Evolutionary conservation across 441 rosid species (phyloP).

Genomic region (Populus trichocarpa): DNA sequence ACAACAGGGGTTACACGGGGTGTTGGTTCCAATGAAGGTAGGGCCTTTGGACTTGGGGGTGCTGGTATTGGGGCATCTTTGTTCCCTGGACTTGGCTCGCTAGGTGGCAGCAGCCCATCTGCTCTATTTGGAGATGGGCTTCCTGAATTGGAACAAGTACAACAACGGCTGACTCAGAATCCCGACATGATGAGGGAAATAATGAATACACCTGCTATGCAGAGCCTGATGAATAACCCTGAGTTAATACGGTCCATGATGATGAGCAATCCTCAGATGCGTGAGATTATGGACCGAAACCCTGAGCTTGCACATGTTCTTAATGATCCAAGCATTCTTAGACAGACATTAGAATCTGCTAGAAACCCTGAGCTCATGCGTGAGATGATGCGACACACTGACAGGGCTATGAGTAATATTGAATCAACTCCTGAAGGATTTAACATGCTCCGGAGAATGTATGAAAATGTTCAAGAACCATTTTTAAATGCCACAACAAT

Average conservation of each 20-base stretch:
- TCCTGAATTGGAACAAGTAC: slow-evolving; percentile 73
- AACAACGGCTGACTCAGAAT: slow-evolving; percentile 73
- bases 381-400: slow-evolving; percentile 68
- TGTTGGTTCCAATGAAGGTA: slow-evolving; percentile 53
- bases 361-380: slow-evolving; percentile 76
- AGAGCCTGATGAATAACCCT: slow-evolving; percentile 59
- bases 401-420: slow-evolving; percentile 73
- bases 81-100: slow-evolving; percentile 57
- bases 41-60: slow-evolving; percentile 40
- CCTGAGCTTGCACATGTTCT: slow-evolving; percentile 68
- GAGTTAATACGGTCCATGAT: slow-evolving; percentile 53
- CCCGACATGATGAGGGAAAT: slow-evolving; percentile 77
- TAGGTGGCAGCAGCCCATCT: slow-evolving; percentile 33
- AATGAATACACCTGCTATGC: slow-evolving; percentile 73
- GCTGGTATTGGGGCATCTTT: slow-evolving; percentile 48
- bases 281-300: slow-evolving; percentile 55
- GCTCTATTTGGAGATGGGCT: slow-evolving; percentile 69
- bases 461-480: slow-evolving; percentile 72
- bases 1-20: slow-evolving; percentile 51
- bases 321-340: slow-evolving; percentile 55
- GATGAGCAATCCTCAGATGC: slow-evolving; percentile 72
- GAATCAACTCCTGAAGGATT: slow-evolving; percentile 75
- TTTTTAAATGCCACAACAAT: slow-evolving; percentile 55
- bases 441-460: slow-evolving; percentile 69
- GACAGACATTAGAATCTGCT: slow-evolving; percentile 59